These are phyloP conservation scores for Neckera pumila DNA, from an alignment of 225 moss, liverwort and hornwort species.

Conservation along the genomic window DNA sequence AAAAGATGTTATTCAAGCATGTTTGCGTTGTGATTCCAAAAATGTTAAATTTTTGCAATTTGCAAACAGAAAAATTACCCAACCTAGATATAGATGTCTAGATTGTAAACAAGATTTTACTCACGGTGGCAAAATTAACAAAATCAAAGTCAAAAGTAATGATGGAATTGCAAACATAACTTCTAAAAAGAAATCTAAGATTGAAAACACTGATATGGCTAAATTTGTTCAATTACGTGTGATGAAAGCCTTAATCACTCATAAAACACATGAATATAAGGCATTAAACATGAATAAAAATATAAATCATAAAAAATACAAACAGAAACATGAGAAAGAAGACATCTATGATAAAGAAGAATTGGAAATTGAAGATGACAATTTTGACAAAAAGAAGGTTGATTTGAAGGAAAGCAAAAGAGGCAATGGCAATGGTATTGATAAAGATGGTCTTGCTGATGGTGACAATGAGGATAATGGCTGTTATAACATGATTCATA, in stretches of 20 bases:
- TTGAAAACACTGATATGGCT: neutral
- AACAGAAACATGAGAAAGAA: neutral
- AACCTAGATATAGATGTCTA: neutral
- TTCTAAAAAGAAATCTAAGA: neutral
- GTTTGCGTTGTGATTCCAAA: neutral
- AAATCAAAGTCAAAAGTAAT: neutral
- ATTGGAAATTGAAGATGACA: neutral
- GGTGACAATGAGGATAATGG: neutral
- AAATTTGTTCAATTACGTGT: neutral
- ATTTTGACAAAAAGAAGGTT: neutral
- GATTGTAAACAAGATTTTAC: neutral
- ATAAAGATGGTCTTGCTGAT: neutral
- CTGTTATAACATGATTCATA: neutral
- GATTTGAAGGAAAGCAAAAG: too few species aligned
- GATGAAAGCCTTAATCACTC: neutral
- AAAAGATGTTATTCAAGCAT: neutral
- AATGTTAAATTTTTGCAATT: neutral
- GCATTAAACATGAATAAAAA: neutral
- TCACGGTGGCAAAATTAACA: neutral
- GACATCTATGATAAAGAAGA: neutral
- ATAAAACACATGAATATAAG: neutral
- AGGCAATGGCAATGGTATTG: neutral
- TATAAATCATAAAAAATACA: neutral
- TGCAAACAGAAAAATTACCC: accelerated
- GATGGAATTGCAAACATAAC: neutral